Conservation (phyloP, 1,139 yeast genomes). For the Saccharomycopsis crataegensis region DNA sequence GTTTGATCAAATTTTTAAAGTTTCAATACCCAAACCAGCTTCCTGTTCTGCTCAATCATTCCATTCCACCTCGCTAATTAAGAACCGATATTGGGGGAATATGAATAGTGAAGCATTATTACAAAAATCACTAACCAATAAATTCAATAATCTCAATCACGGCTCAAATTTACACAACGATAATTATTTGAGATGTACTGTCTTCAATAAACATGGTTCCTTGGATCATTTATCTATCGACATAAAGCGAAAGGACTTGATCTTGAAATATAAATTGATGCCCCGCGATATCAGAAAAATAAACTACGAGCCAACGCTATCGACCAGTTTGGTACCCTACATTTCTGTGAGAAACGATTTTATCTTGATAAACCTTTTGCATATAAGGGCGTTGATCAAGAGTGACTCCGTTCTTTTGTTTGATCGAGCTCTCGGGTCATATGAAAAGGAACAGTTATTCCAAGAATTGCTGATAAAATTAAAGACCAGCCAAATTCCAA, state of each 20-base stretch:
- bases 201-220: constrained; percentile 51
- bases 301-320: constrained; percentile 29
- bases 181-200: constrained; percentile 42
- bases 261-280: constrained; percentile 28
- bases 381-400: constrained; percentile 63
- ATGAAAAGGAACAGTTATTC: constrained; percentile 36
- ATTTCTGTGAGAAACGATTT: constrained; percentile 57
- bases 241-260: constrained; percentile 47
- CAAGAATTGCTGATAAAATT: constrained; percentile 45
- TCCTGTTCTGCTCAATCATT: too few relatives aligned
- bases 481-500: constrained; percentile 22
- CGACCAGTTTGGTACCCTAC: constrained; percentile 61
- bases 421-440: constrained; percentile 46
- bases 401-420: constrained; percentile 46
- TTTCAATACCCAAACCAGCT: too few relatives aligned
- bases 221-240: constrained; percentile 50
- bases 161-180: constrained; percentile 22
- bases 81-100: neutral
- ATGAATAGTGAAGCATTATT: constrained; percentile 14
- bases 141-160: neutral
- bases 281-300: constrained; percentile 74
- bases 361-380: constrained; percentile 56
- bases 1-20: too few relatives aligned
- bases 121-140: constrained; percentile 13
- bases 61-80: too few relatives aligned